These are phyloP conservation scores for Ophiocordyceps camponoti-saundersi DNA, from an alignment of 2,329 filamentous ascomycete genomes.

Conservation along the genomic window DNA sequence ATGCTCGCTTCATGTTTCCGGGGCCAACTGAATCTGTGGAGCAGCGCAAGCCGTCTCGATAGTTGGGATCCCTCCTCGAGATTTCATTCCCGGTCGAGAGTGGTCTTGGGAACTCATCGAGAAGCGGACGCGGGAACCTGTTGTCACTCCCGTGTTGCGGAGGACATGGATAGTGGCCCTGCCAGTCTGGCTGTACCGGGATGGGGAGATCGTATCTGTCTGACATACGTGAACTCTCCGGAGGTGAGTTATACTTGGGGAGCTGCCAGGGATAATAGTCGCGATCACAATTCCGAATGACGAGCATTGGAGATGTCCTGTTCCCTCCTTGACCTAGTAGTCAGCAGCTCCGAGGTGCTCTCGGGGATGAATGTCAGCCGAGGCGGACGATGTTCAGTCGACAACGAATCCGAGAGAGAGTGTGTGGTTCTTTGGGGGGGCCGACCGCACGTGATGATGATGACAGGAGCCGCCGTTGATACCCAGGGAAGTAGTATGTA, in stretches of 20 bases:
- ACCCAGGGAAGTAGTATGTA: too few species aligned
- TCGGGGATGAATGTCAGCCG: too few species aligned
- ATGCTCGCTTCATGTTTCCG: not conserved
- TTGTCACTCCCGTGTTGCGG: constrained; percentile 24
- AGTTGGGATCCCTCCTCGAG: not conserved
- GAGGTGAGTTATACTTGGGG: constrained; percentile 31
- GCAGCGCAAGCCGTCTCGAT: not conserved
- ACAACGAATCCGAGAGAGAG: too few species aligned
- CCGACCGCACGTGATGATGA: not conserved
- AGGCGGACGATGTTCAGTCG: too few species aligned
- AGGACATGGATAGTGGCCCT: constrained; percentile 34
- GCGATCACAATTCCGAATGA: constrained; percentile 34
- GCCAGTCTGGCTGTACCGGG: constrained; percentile 39
- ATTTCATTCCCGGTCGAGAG: not conserved
- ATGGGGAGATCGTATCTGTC: constrained; percentile 33
- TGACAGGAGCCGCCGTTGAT: not conserved
- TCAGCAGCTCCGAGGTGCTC: not conserved
- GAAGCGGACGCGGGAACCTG: constrained; percentile 26
- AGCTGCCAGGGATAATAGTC: constrained; percentile 38
- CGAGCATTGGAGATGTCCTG: constrained; percentile 31
- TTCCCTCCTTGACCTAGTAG: not conserved
- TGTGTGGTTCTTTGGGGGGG: not conserved
- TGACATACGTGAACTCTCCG: constrained; percentile 38
- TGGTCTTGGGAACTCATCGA: not conserved
- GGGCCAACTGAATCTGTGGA: not conserved